Evolutionary conservation across 1,284 basidiomycete species (phyloP), one percentile per base, ranked within the genome.

Genomic region (Cutaneotrichosporon sp.): DNA sequence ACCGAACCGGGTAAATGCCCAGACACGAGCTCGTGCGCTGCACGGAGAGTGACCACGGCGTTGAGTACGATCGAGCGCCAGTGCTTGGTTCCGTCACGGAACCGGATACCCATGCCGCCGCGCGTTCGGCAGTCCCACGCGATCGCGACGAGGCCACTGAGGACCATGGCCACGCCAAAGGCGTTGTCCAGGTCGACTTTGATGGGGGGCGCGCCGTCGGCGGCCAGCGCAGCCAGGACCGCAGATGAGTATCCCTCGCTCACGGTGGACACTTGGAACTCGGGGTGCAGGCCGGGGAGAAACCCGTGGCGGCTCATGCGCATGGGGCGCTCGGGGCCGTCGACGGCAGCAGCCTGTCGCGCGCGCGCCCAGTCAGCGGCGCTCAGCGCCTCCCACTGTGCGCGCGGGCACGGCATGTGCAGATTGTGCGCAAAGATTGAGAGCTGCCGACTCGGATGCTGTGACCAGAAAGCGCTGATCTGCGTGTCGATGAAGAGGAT

Each of bases 391-490:
- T 72, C 66, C 69, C 69, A 72, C 51, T 66, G 61, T 2, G 51
- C 37, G 33, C 56, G 51, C 7, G 65, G 49, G 46, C 63, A 61
- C 18, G 69, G 68, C 4, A 72, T 58, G 26, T 54, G 57, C 47
- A 70, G 54, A 46, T 69, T 63, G 52, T 72, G 69, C 7, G 69
- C 69, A 43, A 72, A 72, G 34, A 72, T 67, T 1, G 65, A 66
- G 10, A 72, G 56, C 54, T 70, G 68, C 10, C 69, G 58, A 7
- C 62, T 63, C 13, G 64, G 61, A 46, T 70, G 67, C 52, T 70
- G 68, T 30, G 65, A 68, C 68, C 68, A 72, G 55, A 70, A 72
- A 13, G 60, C 55, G 3, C 68, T 69, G 13, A 67, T 53, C 43
- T 72, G 69, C 15, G 69, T 72, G 54, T 72, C 69, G 46, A 72